These are phyloP conservation scores for Globisporangium polare DNA, from an alignment of 352 stramenopile species.

Conservation along the genomic window DNA sequence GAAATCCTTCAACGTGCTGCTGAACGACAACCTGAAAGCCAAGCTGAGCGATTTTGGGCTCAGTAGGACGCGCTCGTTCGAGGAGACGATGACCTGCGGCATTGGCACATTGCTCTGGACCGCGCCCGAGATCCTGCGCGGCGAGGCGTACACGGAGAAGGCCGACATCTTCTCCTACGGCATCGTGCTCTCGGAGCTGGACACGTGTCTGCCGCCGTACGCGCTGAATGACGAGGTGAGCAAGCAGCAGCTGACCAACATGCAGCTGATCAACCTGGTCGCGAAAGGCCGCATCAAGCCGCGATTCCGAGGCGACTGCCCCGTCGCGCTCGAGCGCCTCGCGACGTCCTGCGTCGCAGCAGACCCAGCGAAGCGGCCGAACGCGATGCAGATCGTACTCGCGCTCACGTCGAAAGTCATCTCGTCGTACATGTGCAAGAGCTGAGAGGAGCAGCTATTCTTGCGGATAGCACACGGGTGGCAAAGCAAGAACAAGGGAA, in stretches of 20 bases:
- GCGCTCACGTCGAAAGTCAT: constrained; percentile 16
- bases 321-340: constrained; percentile 10
- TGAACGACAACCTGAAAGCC: constrained; percentile 43
- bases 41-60: constrained; percentile 73
- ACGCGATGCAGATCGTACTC: constrained; percentile 21
- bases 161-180: constrained; percentile 36
- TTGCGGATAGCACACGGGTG: too few relatives aligned
- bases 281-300: constrained; percentile 20
- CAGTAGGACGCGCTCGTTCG: constrained; percentile 22
- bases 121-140: constrained; percentile 42
- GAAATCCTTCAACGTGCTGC: constrained; percentile 23
- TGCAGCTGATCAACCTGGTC: constrained; percentile 31
- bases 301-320: constrained; percentile 15
- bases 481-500: too few relatives aligned
- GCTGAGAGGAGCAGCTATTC: not conserved
- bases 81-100: constrained; percentile 38
- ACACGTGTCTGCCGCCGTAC: constrained; percentile 34
- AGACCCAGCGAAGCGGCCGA: constrained; percentile 18
- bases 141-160: constrained; percentile 39
- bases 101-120: constrained; percentile 46
- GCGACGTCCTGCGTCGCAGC: constrained; percentile 15
- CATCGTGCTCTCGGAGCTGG: constrained; percentile 31
- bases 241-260: constrained; percentile 21
- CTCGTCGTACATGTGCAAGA: constrained; percentile 8
- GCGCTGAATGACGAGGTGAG: constrained; percentile 21